Conservation (phyloP, 1,284 basidiomycete genomes). For the Tylopilus sp. region DNA sequence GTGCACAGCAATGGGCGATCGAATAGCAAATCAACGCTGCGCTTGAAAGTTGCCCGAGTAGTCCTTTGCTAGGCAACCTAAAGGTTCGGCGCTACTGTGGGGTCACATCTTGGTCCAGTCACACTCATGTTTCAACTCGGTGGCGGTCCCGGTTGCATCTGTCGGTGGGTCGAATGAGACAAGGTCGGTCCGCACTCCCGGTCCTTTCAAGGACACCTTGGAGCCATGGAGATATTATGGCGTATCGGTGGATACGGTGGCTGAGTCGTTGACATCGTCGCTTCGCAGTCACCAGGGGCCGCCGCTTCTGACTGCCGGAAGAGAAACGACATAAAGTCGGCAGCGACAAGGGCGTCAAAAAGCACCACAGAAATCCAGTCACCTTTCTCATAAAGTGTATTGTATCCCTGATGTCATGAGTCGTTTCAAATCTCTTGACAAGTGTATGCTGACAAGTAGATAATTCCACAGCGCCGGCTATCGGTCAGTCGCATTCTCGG, state of each 20-base stretch:
- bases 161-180: background rate
- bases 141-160: background rate
- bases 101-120: no score
- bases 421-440: conserved; percentile 13
- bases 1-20: no score
- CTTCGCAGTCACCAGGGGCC: conserved; percentile 5
- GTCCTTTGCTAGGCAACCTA: no score
- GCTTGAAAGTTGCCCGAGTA: no score
- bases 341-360: background rate
- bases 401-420: background rate
- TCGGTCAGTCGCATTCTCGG: background rate
- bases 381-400: background rate
- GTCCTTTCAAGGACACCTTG: background rate
- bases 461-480: background rate
- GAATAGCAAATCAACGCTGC: no score
- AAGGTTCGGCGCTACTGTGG: no score
- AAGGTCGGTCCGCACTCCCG: background rate
- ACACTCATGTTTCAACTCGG: background rate
- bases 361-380: background rate
- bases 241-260: no score
- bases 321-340: background rate
- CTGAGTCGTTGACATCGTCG: background rate
- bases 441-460: background rate
- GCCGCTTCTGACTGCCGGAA: background rate
- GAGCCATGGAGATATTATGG: background rate